A percentile compares a stretch with the other conserved stretches of the same genome.
Conservation (phyloP, 768 basidiomycete species). For the Kwoniella bestiolae region DNA sequence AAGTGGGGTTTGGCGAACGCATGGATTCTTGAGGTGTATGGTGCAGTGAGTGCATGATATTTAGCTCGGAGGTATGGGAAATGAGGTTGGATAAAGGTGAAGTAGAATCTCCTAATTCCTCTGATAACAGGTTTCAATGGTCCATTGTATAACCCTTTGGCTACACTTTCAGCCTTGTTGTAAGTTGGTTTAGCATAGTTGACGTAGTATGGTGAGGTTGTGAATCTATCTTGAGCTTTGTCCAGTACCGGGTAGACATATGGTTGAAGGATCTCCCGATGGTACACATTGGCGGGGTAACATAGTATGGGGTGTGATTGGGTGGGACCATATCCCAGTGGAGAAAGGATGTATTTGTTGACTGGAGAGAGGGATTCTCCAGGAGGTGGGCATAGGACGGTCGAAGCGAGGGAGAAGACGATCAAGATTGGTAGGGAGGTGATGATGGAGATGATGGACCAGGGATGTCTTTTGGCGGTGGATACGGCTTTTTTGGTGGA, state of each 20-base stretch:
- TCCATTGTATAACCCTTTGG: conserved; percentile 24
- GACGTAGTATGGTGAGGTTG: conserved; percentile 33
- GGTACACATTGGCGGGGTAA: conserved; percentile 50
- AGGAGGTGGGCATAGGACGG: conserved; percentile 50
- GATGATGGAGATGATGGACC: conserved; percentile 40
- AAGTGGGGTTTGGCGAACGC: conserved; percentile 36
- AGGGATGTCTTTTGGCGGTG: conserved; percentile 42
- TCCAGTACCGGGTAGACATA: conserved; percentile 52
- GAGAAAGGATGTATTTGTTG: conserved; percentile 34
- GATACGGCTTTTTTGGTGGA: conserved; percentile 31
- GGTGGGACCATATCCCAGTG: conserved; percentile 35
- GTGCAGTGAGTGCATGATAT: conserved; percentile 34
- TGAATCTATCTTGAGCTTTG: conserved; percentile 7
- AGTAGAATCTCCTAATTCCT: conserved; percentile 39
- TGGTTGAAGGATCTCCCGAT: conserved; percentile 44
- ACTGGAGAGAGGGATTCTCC: conserved; percentile 28
- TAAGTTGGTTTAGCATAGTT: conserved; percentile 33
- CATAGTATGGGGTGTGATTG: conserved; percentile 38
- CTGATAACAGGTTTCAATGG: conserved; percentile 33
- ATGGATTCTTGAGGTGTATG: conserved; percentile 32
- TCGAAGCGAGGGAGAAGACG: conserved; percentile 44
- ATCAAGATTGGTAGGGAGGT: conserved; percentile 49
- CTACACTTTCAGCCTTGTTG: neutral
- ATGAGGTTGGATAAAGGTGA: conserved; percentile 48
- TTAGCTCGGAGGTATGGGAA: conserved; percentile 33